Base-by-base conservation (phyloP, 1,139 yeast species). In the Waltiozyma solani region DNA sequence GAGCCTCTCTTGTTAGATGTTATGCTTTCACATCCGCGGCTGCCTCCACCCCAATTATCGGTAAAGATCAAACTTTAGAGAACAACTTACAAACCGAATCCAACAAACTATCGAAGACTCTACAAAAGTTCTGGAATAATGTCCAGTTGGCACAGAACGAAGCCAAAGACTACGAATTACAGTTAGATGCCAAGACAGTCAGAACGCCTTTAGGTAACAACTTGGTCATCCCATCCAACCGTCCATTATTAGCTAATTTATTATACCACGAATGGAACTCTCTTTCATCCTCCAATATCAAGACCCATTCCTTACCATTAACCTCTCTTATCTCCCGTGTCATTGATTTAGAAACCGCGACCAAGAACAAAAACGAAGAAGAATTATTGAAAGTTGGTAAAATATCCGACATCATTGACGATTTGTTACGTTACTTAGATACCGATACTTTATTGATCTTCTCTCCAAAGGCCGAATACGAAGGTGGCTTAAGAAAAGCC, bases 371-470 rank as follows among this genome's bases (percentile, higher is more conserved):
- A 2, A 68, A 70, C 42, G 58, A 64, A 5, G 81, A 78, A 39
- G 58, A 71, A 42, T 59, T 68, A 18, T 71, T 77, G 25, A 79
- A 78, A 54, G 71, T 79, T 31, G 85, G 87, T 10, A 54, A 67
- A 46, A 61, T 74, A 37, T 70, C 69, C 7, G 75, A 71, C 40
- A 69, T 82, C 31, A 71, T 73, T 45, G 56, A 64, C 37, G 69
- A 71, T 45, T 57, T 91, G 46, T 64, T 89, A 51, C 77, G 91
- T 42, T 91, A 87, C 56, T 66, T 93, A 40, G 98, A 91, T 56
- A 91, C 98, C 1, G 98, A 91, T 57, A 87, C 97, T 2, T 66
- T 95, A 49, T 68, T 91, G 37, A 86, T 89, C 10, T 83, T 87
- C 54, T 76, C 96, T 2, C 93, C 96, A n/a, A 49, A 51, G 14